Base-by-base conservation (phyloP, 2,329 filamentous ascomycete genomes). In the Trichophyton equinum region DNA sequence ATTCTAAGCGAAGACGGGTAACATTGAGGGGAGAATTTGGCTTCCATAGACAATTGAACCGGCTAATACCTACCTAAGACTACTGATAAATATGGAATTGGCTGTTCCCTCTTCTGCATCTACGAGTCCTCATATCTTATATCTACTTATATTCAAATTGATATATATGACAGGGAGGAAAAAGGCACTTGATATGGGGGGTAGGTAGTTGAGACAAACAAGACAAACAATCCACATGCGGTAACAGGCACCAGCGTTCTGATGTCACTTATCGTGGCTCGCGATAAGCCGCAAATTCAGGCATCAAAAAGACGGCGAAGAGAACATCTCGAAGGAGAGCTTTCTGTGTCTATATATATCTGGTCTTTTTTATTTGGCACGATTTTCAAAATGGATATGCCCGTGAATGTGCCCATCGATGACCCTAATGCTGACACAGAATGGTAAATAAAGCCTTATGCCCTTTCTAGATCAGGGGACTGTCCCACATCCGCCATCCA, bases 341-440 rank as follows among this genome's bases (percentile, higher is more conserved):
- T 7, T 20, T 30, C 27, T 13, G 13, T 51, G 6, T 46, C 18
- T 33, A 30, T 38, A 36, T 36, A 38, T 38, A 38, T 4, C 33
- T 38, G 33, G 33, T 20, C n/a, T 44, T 18, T n/a, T 44, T n/a
- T 8, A 44, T 44, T 2, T 44, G 7, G 8, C 27, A 18, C 8
- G 6, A 18, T 27, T 8, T 63, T 63, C 69, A 72, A 69, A 72
- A 78, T 78, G 68, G 78, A 84, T 65, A 77, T 82, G 75, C 81
- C 81, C 44, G 77, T 86, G 64, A 81, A 86, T 69, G 94, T 99
- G 63, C 91, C 91, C 51, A 87, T 99, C 67, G 90, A 95, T 72
- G 87, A 97, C 72, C 92, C 92, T 36, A 95, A 97, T 71, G 94
- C 91, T 64, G 94, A 99, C 73, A 99, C 94, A 65, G 94, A 99